Percentiles rank a stretch among this genome's conserved stretches.
Evolutionary conservation across 306 rosid genomes (phyloP).

Genomic region (Quercus aquifolioides): DNA sequence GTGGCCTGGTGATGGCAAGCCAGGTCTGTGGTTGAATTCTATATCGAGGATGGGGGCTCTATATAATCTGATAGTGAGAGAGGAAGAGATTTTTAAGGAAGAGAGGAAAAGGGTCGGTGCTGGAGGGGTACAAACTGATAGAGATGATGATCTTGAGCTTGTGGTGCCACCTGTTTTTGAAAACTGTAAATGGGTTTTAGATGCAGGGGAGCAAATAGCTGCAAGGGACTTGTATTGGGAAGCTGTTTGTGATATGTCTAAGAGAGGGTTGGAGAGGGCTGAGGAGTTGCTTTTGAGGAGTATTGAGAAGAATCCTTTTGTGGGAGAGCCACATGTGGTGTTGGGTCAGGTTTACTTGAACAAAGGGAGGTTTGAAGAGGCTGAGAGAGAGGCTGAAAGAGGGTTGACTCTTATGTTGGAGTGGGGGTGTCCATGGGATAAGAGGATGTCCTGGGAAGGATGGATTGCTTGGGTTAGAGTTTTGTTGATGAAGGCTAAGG

Average conservation of each 20-base stretch:
- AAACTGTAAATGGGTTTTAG: constrained; percentile 58
- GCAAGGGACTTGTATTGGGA: constrained; percentile 90
- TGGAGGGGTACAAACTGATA: constrained; percentile 5
- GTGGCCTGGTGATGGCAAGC: constrained; percentile 84
- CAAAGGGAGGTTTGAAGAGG: constrained; percentile 63
- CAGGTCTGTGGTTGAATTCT: constrained; percentile 84
- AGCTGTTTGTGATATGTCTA: constrained; percentile 42
- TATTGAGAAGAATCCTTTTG: constrained; percentile 66
- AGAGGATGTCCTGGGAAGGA: constrained; percentile 92
- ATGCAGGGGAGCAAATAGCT: constrained; percentile 55
- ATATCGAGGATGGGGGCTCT: constrained; percentile 71
- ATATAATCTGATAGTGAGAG: constrained; percentile 59
- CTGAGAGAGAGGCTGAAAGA: constrained; percentile 57
- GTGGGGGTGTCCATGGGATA: constrained; percentile 93
- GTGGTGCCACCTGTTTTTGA: constrained; percentile 66
- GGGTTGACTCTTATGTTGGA: constrained; percentile 60
- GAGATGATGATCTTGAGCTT: constrained; percentile 62
- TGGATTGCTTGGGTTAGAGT: constrained; percentile 92
- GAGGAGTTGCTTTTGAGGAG: constrained; percentile 58
- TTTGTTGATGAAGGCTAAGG: constrained; percentile 65
- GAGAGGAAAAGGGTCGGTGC: constrained; percentile 20
- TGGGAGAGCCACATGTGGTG: constrained; percentile 77
- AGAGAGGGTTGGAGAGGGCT: constrained; percentile 21
- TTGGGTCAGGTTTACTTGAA: constrained; percentile 58
- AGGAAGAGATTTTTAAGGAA: constrained; percentile 59